A percentile compares a stretch with the other conserved stretches of the same genome.
phyloP scores from a whole-genome alignment of 2,329 filamentous ascomycete species.

The Diaporthe aspalathi region DNA sequence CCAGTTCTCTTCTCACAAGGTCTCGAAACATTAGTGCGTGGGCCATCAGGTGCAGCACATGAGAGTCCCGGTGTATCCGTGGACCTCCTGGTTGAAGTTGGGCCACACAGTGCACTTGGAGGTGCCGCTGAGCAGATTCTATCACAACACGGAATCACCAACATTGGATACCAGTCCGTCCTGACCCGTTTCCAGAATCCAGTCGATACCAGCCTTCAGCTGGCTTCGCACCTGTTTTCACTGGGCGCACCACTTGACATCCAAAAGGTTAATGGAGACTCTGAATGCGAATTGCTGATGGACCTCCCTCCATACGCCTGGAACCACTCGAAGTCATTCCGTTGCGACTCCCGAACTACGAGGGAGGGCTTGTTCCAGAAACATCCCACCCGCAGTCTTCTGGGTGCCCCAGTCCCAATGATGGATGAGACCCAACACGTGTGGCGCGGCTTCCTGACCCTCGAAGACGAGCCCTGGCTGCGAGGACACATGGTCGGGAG shows the following conservation, averaged over 20 bases:
- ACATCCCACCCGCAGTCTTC: constrained; percentile 27
- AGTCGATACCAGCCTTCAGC: constrained; percentile 32
- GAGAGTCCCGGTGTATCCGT: constrained; percentile 40
- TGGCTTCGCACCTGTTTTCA: constrained; percentile 31
- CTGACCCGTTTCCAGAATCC: constrained; percentile 56
- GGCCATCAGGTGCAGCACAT: constrained; percentile 32
- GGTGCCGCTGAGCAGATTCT: constrained; percentile 47
- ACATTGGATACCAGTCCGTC: constrained; percentile 52
- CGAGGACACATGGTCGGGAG: constrained; percentile 35
- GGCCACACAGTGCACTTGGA: constrained; percentile 46
- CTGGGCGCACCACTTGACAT: constrained; percentile 22
- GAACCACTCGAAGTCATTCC: constrained; percentile 53
- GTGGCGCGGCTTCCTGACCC: constrained; percentile 35
- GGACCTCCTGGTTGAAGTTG: constrained; percentile 47
- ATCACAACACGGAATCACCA: constrained; percentile 40
- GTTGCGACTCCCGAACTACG: constrained; percentile 38
- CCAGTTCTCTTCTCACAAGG: constrained; percentile 36
- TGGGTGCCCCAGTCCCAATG: constrained; percentile 31
- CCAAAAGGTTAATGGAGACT: constrained; percentile 48
- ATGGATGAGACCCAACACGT: constrained; percentile 37
- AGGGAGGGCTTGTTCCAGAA: constrained; percentile 53
- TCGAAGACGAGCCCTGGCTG: constrained; percentile 37
- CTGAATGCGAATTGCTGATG: constrained; percentile 41
- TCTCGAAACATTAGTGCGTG: constrained; percentile 30
- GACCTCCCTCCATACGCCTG: constrained; percentile 59